Evolutionary conservation across 2,329 filamentous ascomycete species (phyloP).

Genomic region (Annulohypoxylon truncatum): DNA sequence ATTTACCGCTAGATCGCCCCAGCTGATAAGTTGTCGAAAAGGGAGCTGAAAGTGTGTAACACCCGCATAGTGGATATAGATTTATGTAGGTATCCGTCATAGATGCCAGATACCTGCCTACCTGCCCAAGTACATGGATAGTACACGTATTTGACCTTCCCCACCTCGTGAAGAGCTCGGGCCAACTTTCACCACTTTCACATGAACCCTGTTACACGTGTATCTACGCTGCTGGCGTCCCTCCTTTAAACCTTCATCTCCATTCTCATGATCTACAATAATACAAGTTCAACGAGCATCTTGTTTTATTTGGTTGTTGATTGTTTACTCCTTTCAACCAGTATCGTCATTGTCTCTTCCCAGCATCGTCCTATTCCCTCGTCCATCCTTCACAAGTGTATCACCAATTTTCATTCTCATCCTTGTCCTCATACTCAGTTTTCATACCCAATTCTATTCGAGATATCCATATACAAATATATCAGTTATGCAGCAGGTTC

Average conservation of each 20-base stretch:
- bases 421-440: neutral
- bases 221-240: constrained; percentile 27
- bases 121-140: constrained; percentile 4
- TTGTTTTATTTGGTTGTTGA: neutral
- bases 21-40: neutral
- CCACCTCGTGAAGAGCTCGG: constrained; percentile 13
- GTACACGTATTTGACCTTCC: constrained; percentile 12
- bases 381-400: neutral
- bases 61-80: neutral
- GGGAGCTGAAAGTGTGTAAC: constrained; percentile 2
- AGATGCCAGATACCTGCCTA: neutral
- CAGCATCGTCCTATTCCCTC: neutral
- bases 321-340: constrained; percentile 2
- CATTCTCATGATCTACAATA: constrained; percentile 17
- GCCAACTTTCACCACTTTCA: constrained; percentile 13
- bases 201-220: constrained; percentile 32
- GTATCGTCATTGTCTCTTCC: constrained; percentile 1
- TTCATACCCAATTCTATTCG: neutral
- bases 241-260: constrained; percentile 2
- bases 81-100: constrained; percentile 3
- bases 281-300: constrained; percentile 9
- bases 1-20: neutral
- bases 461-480: neutral
- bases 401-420: neutral
- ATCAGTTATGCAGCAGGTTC: constrained; percentile 50